Evolutionary conservation across 140 eudicot genomes (phyloP), one percentile per base, ranked within the genome.

Genomic region (Erigeron philadelphicus): DNA sequence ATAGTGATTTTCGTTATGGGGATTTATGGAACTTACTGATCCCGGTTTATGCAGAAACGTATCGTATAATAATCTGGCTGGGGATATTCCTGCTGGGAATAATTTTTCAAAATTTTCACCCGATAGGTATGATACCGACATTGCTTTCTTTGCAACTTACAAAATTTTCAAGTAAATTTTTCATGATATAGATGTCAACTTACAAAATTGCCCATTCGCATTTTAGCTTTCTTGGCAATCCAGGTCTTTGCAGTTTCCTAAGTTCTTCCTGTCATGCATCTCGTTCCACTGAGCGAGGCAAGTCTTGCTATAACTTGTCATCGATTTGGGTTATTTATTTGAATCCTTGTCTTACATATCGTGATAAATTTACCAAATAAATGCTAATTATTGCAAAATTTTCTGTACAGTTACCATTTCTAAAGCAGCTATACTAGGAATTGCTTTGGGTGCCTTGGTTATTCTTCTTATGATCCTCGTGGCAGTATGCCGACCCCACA

Each of bases 51-150:
- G 79, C 88, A 93, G 98, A 53, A 93, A 93, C 18, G 95, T 93
- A 6, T 93, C 98, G 2, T 93, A 93, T 52, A 93, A 93, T 65
- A 86, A 81, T 70, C 85, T 93, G 21, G 84, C 63, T 21, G 98
- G 98, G 43, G 80, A 84, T 75, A 80, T 93, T 43, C 98, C 96
- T 12, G 56, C 88, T 11, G 89, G 85, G 67, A 86, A 89, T 65
- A 93, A 93, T 64, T 93, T 93, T 70, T 85, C 98, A 9, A 79
- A 95, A 31, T 93, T 93, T 83, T 78, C 94, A 59, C 95, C 98
- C 0, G 92, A 93, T 63, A 89, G 98, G 98, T 93, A 70, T 55
- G 59, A 31, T 47, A 9, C 46, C 38, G n/a, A 16, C 35, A 6
- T 0, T 40, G 56, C 19, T 56, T 21, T 21, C 25, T 21, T 21